Base-by-base conservation (phyloP, 1,284 basidiomycete genomes). In the Pisolithus thermaeus region DNA sequence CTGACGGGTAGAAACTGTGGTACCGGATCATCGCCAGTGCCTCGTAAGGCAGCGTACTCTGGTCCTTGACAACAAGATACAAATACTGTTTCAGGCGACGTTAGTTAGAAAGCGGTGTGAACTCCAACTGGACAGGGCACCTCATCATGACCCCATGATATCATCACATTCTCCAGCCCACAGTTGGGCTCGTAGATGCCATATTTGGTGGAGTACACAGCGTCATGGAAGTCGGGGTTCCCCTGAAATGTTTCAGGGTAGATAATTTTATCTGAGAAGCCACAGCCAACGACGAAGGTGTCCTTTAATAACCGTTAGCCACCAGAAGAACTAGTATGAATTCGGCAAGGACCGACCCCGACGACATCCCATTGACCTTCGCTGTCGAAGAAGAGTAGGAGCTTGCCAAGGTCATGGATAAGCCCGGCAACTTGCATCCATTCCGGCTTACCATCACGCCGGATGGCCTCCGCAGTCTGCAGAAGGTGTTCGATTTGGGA, bases 311-410 rank as follows among this genome's bases (percentile, higher is more conserved):
- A 49, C 27, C 54, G 52, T 58, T 14, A 56, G 56, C 23, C 59
- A 46, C 52, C 42, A 5, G 16, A 52, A 49, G 46, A 52, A 43
- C 22, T 46, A n/a, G 49, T 22, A n/a, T 51, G 49, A 36, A 42
- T 32, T 32, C 28, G 22, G 41, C 47, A 49, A 50, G 14, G 7
- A 74, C 81, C 65, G 67, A 87, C 85, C 49, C 87, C 91, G 35
- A 93, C 92, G 47, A 94, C 91, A 58, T 93, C 92, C 92, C 92
- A 95, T 70, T 94, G 91, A 5, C 92, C 90, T 46, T 89, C 74
- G 3, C 87, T 86, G 12, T 86, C 89, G 68, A 91, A 91, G 59
- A 93, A 77, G 66, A 82, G 81, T 14, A 93, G 71, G 7, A 94
- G 77, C 66, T 94, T 94, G 52, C 91, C 91, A 50, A 94, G 81